A percentile compares a stretch with the other conserved stretches of the same genome.
Evolutionary conservation across 345 rosid genomes (phyloP).

Genomic region (Boechera divaricarpa): DNA sequence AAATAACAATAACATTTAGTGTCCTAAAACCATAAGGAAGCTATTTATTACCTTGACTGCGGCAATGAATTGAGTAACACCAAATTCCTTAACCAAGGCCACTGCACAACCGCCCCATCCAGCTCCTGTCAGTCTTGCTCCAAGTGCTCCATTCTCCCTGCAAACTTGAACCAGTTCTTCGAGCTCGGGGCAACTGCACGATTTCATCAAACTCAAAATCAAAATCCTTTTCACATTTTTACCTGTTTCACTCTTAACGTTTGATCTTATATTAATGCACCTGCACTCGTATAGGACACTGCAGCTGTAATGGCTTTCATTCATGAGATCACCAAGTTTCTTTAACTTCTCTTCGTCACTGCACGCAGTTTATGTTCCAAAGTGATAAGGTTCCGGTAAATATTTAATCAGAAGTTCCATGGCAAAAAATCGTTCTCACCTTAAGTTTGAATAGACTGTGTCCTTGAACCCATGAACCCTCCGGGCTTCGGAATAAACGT

Average conservation of each 20-base stretch:
- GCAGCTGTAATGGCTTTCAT: conserved; percentile 92
- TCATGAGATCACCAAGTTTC: conserved; percentile 93
- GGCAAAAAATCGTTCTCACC: conserved; percentile 44
- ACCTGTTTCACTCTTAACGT: conserved; percentile 6
- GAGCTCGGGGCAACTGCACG: conserved; percentile 85
- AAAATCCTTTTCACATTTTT: neutral
- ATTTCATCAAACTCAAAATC: neutral
- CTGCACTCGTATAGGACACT: conserved; percentile 96
- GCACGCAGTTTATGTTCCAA: conserved; percentile 42
- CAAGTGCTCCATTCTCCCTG: conserved; percentile 78
- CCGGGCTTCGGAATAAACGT: conserved; percentile 89
- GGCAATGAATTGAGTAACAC: conserved; percentile 82
- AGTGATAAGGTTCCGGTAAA: conserved; percentile 6
- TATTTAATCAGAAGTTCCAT: neutral
- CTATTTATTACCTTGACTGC: conserved; percentile 65
- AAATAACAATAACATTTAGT: neutral
- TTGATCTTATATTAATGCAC: conserved; percentile 43
- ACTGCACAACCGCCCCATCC: conserved; percentile 99
- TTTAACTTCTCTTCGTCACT: conserved; percentile 89
- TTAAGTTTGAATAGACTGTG: conserved; percentile 66
- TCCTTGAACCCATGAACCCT: conserved; percentile 89
- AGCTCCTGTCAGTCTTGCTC: conserved; percentile 98
- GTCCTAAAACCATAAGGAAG: conserved; percentile 3
- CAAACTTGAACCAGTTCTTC: conserved; percentile 83
- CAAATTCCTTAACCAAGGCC: conserved; percentile 77